Evolutionary conservation across 441 rosid genomes (phyloP).

Genomic region (Breynia disticha): DNA sequence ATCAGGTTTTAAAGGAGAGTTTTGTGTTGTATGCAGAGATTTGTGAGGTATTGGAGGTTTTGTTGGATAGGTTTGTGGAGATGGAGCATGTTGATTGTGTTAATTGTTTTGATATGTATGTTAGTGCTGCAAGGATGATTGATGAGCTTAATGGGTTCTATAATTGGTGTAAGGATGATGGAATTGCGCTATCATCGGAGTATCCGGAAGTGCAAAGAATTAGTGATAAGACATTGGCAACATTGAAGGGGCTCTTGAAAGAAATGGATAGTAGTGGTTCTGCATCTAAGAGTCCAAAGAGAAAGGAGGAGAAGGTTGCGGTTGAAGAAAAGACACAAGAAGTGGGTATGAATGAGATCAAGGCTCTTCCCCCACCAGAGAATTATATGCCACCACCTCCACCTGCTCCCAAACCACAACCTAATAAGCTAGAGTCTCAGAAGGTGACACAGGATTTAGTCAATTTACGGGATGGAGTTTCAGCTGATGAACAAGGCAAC

Average conservation of each 20-base stretch:
- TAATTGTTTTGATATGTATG: conserved; percentile 45
- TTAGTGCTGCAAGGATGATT: conserved; percentile 52
- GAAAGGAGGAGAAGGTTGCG: conserved; percentile 27
- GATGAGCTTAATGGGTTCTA: conserved; percentile 50
- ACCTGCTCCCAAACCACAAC: conserved; percentile 20
- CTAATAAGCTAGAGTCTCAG: conserved; percentile 20
- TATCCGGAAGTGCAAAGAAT: conserved; percentile 57
- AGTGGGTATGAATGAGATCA: conserved; percentile 17
- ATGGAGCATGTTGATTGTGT: conserved; percentile 52
- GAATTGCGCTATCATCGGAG: conserved; percentile 60
- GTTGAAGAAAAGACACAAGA: conserved; percentile 20
- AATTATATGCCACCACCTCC: conserved; percentile 25
- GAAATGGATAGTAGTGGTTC: conserved; percentile 34
- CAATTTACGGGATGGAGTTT: conserved; percentile 28
- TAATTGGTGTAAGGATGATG: conserved; percentile 38
- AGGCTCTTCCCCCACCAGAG: conserved; percentile 29
- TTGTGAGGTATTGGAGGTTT: conserved; percentile 45
- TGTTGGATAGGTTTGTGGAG: conserved; percentile 59
- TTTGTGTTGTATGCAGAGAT: conserved; percentile 60
- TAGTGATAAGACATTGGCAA: conserved; percentile 46
- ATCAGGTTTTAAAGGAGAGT: conserved; percentile 52
- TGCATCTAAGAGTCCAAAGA: conserved; percentile 34
- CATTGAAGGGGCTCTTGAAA: conserved; percentile 54
- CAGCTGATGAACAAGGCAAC: conserved; percentile 31
- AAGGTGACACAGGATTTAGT: conserved; percentile 40